Percentiles rank a stretch among this genome's conserved stretches.
These are phyloP conservation scores for Ocimum tenuiflorum DNA, from an alignment of 257 asterid species.

Conservation along the genomic window DNA sequence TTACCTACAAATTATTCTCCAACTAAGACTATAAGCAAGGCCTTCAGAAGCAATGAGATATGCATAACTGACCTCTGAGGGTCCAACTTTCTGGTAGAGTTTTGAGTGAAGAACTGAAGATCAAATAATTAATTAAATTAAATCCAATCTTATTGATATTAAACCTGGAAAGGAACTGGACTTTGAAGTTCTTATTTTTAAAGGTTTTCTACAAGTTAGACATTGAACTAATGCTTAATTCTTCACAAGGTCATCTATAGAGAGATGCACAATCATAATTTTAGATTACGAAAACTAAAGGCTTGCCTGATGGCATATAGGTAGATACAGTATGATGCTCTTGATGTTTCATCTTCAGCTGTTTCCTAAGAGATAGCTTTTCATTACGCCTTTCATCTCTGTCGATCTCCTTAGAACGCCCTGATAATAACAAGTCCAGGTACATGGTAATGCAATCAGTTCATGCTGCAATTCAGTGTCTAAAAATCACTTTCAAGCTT, in stretches of 20 bases:
- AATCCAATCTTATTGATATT: neutral
- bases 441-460: neutral
- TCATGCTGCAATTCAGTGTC: constrained; percentile 12
- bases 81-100: neutral
- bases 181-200: no score
- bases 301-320: constrained; percentile 64
- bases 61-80: neutral
- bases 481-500: constrained; percentile 17
- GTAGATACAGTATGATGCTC: constrained; percentile 45
- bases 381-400: constrained; percentile 68
- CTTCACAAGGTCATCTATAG: neutral
- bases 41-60: neutral
- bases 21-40: neutral
- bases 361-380: constrained; percentile 83
- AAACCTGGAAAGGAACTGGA: neutral
- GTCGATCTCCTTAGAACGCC: constrained; percentile 50
- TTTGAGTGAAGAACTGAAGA: neutral
- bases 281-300: constrained; percentile 1
- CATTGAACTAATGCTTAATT: neutral
- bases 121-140: neutral
- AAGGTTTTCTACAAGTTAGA: neutral
- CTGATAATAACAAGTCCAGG: constrained; percentile 30
- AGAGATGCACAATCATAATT: neutral
- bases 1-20: neutral
- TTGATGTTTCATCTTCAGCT: constrained; percentile 79